Base-by-base conservation (phyloP, 352 stramenopile species). In the Phytophthora meadii region DNA sequence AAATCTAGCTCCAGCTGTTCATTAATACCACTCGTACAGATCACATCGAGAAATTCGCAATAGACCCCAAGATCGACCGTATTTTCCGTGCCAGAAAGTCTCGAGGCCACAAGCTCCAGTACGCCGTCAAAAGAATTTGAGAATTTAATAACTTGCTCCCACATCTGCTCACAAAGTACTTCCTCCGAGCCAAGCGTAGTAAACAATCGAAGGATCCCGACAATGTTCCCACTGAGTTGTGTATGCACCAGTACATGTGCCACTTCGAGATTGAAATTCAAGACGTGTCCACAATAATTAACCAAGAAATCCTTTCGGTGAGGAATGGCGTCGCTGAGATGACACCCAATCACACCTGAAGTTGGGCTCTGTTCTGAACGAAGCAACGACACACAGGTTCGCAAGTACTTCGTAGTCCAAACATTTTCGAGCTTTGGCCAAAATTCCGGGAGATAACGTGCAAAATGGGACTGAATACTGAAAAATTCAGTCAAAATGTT, bases 401-500 rank as follows among this genome's bases (percentile, higher is more conserved):
- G 27, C n/a, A 70, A 40, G 19, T 70, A 70, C 9, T 22, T 34
- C 9, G 34, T 2, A 32, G 63, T 45, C 63, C 63, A 70, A 32
- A 61, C 34, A 37, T 30, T 3, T 14, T 70, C 41, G 24, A 70
- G 27, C 19, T 42, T 45, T 24, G 15, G 3, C 63, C 63, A 70
- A 55, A 70, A 66, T 1, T 11, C 32, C 10, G 34, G 49, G 9
- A 61, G 2, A 34, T 46, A 44, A 8, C 42, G 27, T 24, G 55
- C 32, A 7, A 66, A 7, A 15, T 70, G 37, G 30, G 49, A 46
- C 50, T 70, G 63, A 25, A 70, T 52, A 2, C 36, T 34, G 28
- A 70, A 70, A 48, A 70, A 61, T 5, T 32, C 28, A 19, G 60
- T 37, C 10, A 70, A 22, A 32, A 70, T 67, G 24, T 46, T 41